Evolutionary conservation across 495 filamentous ascomycete genomes (phyloP), one percentile per base, ranked within the genome.

Genomic region (Rostrohypoxylon terebratum): DNA sequence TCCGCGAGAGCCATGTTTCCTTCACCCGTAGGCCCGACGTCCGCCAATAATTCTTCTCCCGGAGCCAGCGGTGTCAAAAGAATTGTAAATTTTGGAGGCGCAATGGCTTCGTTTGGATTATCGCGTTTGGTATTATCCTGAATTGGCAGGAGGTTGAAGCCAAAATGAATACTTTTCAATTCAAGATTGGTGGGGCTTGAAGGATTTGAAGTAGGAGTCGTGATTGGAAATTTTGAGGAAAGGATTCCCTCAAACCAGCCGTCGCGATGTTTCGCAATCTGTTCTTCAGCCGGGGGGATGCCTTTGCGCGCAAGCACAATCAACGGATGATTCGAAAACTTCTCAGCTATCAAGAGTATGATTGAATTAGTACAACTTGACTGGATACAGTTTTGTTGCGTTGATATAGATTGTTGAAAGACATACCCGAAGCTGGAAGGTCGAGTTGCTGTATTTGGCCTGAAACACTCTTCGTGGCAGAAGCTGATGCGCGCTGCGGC

Each of bases 211-310:
- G 34, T 40, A 1, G 57, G 4, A 23, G 74, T 38, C 59, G 62
- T 36, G n/a, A 63, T 45, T 14, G 70, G 63, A 8, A 78, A 33
- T 10, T 70, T 77, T 38, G 83, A 68, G 53, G 82, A 77, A 47
- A 85, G 67, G 57, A 85, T 71, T 76, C 81, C 84, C 59, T 85
- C 80, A 71, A 81, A 87, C 76, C 83, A 81, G 80, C 86, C 83
- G 80, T 82, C 79, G 69, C 82, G 81, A 76, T 85, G 83, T 73
- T 84, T 85, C 55, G 77, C 72, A 58, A 85, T 51, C 64, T 85
- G 79, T 70, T 83, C 78, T 48, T 78, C 60, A 63, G 76, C 76
- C 62, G 75, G 75, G 23, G 79, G 74, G 51, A 82, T 71, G 28
- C 64, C 70, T 61, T 76, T 70, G 54, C 67, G 76, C 59, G 77